Evolutionary conservation across 768 basidiomycete genomes (phyloP).

Genomic region (Dentipellis fragilis): DNA sequence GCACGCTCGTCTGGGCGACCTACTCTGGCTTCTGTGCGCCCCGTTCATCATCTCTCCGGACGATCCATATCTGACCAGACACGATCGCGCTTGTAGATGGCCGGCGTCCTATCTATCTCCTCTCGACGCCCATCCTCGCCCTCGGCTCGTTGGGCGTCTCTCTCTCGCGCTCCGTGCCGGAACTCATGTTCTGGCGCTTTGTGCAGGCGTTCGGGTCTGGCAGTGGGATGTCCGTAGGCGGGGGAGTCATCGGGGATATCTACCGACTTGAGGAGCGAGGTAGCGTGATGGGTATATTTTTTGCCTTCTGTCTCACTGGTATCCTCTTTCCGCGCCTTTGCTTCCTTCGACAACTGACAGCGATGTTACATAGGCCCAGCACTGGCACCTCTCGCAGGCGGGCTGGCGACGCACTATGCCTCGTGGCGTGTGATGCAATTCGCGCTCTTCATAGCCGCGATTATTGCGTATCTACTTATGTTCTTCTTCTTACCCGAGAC

Average conservation of each 20-base stretch:
- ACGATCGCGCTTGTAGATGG: conserved; percentile 42
- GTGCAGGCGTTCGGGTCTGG: conserved; percentile 59
- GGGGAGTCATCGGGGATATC: conserved; percentile 56
- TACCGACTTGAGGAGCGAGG: conserved; percentile 55
- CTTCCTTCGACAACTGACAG: conserved; percentile 18
- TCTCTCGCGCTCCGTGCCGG: conserved; percentile 27
- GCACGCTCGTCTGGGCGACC: conserved; percentile 7
- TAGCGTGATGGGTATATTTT: conserved; percentile 49
- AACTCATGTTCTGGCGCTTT: conserved; percentile 51
- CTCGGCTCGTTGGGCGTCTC: conserved; percentile 55
- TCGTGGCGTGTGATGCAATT: conserved; percentile 60
- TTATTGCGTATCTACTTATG: conserved; percentile 31
- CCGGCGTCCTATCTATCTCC: conserved; percentile 47
- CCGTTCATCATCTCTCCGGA: neutral
- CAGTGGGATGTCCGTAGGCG: conserved; percentile 43
- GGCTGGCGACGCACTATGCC: conserved; percentile 44
- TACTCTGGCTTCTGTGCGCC: conserved; percentile 3
- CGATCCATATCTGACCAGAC: neutral
- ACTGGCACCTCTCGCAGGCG: conserved; percentile 50
- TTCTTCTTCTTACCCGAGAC: conserved; percentile 53
- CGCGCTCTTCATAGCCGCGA: conserved; percentile 29
- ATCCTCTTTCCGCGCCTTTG: no score
- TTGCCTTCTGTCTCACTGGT: conserved; percentile 27
- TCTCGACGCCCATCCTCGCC: conserved; percentile 46
- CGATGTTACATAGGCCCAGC: conserved; percentile 49